phyloP scores from a whole-genome alignment of 169 alveolate species.

The Cyclospora cayetanensis region DNA sequence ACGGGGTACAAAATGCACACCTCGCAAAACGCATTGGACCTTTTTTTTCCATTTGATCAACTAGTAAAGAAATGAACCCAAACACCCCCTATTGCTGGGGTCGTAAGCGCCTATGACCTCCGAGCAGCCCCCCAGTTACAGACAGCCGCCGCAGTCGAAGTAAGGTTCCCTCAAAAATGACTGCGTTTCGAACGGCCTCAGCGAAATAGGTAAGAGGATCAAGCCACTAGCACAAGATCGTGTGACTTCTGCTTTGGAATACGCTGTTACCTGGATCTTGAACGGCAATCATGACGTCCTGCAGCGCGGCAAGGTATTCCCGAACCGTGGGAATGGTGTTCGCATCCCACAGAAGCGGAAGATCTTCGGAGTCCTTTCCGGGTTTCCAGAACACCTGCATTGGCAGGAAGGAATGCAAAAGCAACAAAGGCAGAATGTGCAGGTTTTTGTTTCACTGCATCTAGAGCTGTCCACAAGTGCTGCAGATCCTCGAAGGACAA shows the following conservation, averaged over 20 bases:
- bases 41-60: too few species aligned
- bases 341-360: conserved; percentile 50
- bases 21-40: too few species aligned
- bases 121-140: too few species aligned
- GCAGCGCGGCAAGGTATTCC: conserved; percentile 64
- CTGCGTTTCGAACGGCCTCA: too few species aligned
- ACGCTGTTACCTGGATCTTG: conserved; percentile 71
- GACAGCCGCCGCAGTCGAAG: too few species aligned
- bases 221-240: not conserved
- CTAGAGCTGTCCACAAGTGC: too few species aligned
- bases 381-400: conserved; percentile 68
- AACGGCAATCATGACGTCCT: conserved; percentile 73
- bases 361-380: not conserved
- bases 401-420: not conserved
- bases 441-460: too few species aligned
- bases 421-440: not conserved
- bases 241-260: not conserved
- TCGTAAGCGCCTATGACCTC: too few species aligned
- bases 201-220: not conserved
- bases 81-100: too few species aligned
- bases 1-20: not conserved
- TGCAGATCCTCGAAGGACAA: too few species aligned
- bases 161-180: too few species aligned
- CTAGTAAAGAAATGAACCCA: too few species aligned
- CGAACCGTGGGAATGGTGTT: conserved; percentile 48